Conservation (phyloP, 2,329 filamentous ascomycete species). For the Scedosporium apiospermum region DNA sequence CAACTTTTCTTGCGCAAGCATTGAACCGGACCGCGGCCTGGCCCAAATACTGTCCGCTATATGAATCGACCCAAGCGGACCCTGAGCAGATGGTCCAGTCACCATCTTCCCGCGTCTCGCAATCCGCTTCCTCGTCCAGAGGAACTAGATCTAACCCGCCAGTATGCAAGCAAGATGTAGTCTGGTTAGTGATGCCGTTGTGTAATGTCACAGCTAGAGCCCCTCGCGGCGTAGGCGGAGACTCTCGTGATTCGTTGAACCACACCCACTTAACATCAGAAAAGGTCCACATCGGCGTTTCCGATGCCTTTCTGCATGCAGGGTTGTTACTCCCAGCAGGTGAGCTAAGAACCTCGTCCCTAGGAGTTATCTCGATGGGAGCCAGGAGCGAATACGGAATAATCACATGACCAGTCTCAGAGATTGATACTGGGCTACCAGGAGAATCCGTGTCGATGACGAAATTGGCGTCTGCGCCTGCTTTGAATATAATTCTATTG, state of each 20-base stretch:
- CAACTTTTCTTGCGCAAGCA: background rate
- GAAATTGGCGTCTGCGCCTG: background rate
- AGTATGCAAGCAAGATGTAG: background rate
- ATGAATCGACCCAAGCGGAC: background rate
- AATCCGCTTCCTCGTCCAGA: background rate
- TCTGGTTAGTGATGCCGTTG: background rate
- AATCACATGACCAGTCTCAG: background rate
- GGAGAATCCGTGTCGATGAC: background rate
- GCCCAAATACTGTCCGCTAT: background rate
- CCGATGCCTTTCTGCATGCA: background rate
- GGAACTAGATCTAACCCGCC: background rate
- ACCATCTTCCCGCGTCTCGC: background rate
- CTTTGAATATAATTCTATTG: background rate
- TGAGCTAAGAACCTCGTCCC: background rate
- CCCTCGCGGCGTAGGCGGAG: background rate
- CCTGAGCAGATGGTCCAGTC: background rate
- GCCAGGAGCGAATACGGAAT: background rate
- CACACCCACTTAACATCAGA: background rate
- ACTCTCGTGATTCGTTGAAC: background rate
- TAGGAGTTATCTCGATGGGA: background rate
- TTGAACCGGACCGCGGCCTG: background rate
- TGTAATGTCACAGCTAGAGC: background rate
- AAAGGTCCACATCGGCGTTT: background rate
- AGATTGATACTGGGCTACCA: background rate
- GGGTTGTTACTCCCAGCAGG: background rate